Evolutionary conservation across 2,329 filamentous ascomycete species (phyloP).

Genomic region (Thelonectria rubi): DNA sequence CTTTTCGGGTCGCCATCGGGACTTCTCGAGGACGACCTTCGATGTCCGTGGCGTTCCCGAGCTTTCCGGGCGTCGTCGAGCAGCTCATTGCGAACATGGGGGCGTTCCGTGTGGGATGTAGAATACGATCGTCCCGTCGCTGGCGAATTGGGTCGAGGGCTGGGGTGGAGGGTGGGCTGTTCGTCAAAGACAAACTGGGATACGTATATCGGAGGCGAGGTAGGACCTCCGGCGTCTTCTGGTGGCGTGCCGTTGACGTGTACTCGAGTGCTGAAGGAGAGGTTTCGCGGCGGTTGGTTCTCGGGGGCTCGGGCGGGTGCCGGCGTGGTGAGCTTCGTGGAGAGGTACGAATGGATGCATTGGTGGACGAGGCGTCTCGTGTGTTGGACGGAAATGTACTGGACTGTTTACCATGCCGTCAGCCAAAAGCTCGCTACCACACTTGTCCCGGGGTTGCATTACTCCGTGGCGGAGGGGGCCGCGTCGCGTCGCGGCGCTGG

Average conservation of each 20-base stretch:
- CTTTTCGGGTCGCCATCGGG: slow-evolving; percentile 56
- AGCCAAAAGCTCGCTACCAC: slow-evolving; percentile 11
- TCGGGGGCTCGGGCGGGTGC: slow-evolving; percentile 29
- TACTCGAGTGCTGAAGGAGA: slow-evolving; percentile 37
- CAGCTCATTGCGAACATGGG: slow-evolving; percentile 34
- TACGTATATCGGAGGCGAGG: slow-evolving; percentile 34
- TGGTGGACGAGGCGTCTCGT: slow-evolving; percentile 47
- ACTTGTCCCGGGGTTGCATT: slow-evolving; percentile 3
- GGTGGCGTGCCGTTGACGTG: slow-evolving; percentile 23
- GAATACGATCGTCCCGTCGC: slow-evolving; percentile 52
- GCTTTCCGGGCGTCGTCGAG: slow-evolving; percentile 26
- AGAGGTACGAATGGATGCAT: slow-evolving; percentile 47
- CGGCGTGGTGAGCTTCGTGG: slow-evolving; percentile 37
- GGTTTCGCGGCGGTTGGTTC: slow-evolving; percentile 23
- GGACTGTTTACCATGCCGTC: slow-evolving; percentile 32
- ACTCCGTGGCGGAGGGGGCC: slow-evolving; percentile 32
- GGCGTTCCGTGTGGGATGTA: slow-evolving; percentile 55
- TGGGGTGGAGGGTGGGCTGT: slow-evolving; percentile 49
- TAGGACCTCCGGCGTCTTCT: slow-evolving; percentile 17
- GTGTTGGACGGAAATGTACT: slow-evolving; percentile 47
- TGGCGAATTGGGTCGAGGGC: slow-evolving; percentile 39
- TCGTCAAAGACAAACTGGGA: slow-evolving; percentile 50
- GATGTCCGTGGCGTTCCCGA: slow-evolving; percentile 21
- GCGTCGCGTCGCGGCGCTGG: slow-evolving; percentile 36
- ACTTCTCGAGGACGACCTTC: slow-evolving; percentile 29